phyloP scores from a whole-genome alignment of 495 filamentous ascomycete species.

The Cairneyella variabilis region DNA sequence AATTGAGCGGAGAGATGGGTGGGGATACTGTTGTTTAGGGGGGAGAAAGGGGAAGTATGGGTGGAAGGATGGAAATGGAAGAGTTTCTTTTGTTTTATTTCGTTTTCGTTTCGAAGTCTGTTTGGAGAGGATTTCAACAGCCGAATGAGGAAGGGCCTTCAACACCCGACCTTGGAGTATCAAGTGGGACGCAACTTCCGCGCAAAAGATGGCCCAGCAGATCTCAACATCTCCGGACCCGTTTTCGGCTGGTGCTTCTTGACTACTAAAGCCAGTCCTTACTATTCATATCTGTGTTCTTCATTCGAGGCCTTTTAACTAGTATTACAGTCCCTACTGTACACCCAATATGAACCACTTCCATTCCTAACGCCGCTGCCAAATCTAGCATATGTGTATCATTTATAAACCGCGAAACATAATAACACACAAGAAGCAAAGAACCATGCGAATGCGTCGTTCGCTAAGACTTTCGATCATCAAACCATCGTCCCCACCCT shows the following conservation, averaged over 20 bases:
- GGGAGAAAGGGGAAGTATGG: background rate
- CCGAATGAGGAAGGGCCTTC: too few species aligned
- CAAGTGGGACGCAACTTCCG: too few species aligned
- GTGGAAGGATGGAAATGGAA: background rate
- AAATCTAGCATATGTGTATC: background rate
- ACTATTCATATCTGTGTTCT: too few species aligned
- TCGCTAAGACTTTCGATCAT: too few species aligned
- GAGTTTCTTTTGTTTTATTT: slow-evolving; percentile 1
- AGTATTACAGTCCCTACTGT: slow-evolving; percentile 11
- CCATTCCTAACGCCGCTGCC: background rate
- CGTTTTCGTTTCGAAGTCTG: background rate
- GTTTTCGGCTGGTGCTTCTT: slow-evolving; percentile 26
- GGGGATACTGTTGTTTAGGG: slow-evolving; percentile 38
- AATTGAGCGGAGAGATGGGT: slow-evolving; percentile 51
- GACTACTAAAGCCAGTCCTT: too few species aligned
- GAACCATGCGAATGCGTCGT: too few species aligned
- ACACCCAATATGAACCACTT: background rate
- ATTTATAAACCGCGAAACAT: background rate
- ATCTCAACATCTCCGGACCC: slow-evolving; percentile 18
- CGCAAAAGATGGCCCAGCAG: too few species aligned
- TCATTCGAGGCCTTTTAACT: slow-evolving; percentile 22
- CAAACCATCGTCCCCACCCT: slow-evolving; percentile 30
- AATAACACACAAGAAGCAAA: slow-evolving; percentile 5
- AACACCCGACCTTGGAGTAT: too few species aligned
- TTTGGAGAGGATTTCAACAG: slow-evolving; percentile 2